Conservation (phyloP, 2,329 filamentous ascomycete genomes). For the Botrytis elliptica region DNA sequence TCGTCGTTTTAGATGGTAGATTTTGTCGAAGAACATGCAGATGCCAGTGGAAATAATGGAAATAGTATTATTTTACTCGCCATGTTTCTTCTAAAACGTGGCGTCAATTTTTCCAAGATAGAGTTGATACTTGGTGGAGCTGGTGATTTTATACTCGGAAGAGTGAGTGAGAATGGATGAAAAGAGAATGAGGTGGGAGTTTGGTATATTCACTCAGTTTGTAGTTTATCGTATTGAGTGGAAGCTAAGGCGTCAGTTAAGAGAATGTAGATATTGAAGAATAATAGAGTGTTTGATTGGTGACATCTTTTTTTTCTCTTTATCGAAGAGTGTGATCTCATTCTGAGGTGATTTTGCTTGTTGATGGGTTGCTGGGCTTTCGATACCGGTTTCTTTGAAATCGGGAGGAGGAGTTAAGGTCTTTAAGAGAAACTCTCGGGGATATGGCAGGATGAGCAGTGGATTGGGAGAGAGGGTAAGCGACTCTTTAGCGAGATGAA, state of each 20-base stretch:
- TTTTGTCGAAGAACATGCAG: background rate
- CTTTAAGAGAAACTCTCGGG: background rate
- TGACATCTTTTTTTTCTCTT: background rate
- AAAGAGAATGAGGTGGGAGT: background rate
- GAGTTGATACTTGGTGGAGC: background rate
- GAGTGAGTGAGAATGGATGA: background rate
- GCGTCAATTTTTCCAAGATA: rapidly evolving
- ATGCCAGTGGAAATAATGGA: no score
- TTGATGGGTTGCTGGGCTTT: background rate
- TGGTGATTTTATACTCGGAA: background rate
- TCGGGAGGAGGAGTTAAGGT: background rate
- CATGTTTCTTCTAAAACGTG: no score
- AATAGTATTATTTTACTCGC: no score
- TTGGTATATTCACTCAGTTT: background rate
- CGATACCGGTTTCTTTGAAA: background rate
- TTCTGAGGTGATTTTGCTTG: background rate
- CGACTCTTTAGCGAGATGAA: background rate
- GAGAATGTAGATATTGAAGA: background rate
- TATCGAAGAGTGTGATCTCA: background rate
- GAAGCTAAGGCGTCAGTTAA: background rate
- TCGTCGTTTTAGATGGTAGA: rapidly evolving
- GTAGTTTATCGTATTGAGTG: background rate
- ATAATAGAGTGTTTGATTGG: background rate
- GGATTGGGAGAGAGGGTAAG: background rate
- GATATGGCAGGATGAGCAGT: background rate